Base-by-base conservation (phyloP, 257 asterid species). In the Parsonsia alboflavescens region DNA sequence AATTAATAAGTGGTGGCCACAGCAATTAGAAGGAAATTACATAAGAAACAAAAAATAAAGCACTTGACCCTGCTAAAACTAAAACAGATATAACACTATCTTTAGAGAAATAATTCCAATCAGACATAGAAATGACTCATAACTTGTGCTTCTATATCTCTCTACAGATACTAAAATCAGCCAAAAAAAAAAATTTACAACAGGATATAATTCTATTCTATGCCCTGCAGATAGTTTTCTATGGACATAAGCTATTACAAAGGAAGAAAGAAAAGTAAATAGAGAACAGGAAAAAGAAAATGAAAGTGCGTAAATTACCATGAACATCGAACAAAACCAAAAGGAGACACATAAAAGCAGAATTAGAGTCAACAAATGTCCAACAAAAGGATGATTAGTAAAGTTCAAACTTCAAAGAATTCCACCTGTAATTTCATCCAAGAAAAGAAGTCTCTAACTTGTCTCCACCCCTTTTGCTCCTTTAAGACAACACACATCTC, bases 351-450 rank as follows among this genome's bases (percentile, higher is more conserved):
- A 33, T 2, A 74, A 53, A 19, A 50, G 63, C 68, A 56, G 12
- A 44, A 54, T 33, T 3, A 56, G 17, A 57, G 44, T 30, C 33
- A 71, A 17, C 10, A 71, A 12, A 70, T 49, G 59, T 17, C n/a
- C 48, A 48, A 30, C 26, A 22, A 10, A 70, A 50, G 17, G 3
- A 54, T 7, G 53, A 30, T 11, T 12, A 64, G 57, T 54, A 39
- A 68, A 36, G 30, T 8, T 28, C 72, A 39, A 68, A 36, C 22
- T 8, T 28, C 72, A 64, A 10, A 65, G 73, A 53, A 52, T 53
- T 39, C 39, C 56, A 91, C 98, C 98, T 93, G 97, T 90, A 93
- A 81, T 80, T 89, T 93, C 98, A 93, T 93, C 98, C 98, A 93
- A 44, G 62, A 83, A 77, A 93, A 93, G 73, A 93, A 93, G 68